phyloP scores from a whole-genome alignment of 495 filamentous ascomycete genomes.

The Terfezia boudieri region DNA sequence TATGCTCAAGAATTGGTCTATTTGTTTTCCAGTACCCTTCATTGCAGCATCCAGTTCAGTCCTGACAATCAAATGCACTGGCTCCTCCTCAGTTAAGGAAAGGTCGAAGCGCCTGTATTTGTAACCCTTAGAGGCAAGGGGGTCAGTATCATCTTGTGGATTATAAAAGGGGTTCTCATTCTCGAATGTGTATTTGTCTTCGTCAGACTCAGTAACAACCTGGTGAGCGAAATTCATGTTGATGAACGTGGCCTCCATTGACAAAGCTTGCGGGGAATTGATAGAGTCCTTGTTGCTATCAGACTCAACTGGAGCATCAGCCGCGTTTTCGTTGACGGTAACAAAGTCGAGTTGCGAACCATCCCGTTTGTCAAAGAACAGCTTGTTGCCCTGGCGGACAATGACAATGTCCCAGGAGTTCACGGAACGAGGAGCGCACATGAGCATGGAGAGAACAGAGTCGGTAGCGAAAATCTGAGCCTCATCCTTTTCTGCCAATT shows the following conservation, averaged over 20 bases:
- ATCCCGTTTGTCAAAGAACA: conserved; percentile 96
- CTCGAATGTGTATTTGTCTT: conserved; percentile 52
- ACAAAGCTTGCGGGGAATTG: conserved; percentile 74
- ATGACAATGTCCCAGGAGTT: conserved; percentile 98
- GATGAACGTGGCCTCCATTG: conserved; percentile 95
- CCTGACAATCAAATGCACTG: conserved; percentile 73
- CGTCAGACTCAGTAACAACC: conserved; percentile 61
- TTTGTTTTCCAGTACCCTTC: conserved; percentile 73
- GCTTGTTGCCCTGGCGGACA: conserved; percentile 68
- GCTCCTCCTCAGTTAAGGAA: conserved; percentile 76
- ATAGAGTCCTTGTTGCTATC: conserved; percentile 87
- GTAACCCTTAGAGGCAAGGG: conserved; percentile 86
- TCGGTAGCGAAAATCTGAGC: conserved; percentile 94
- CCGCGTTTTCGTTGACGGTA: conserved; percentile 97
- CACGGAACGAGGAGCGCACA: conserved; percentile 86
- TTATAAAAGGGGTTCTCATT: conserved; percentile 97
- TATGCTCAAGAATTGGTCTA: conserved; percentile 73
- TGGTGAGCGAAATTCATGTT: conserved; percentile 98
- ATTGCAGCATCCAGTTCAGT: conserved; percentile 91
- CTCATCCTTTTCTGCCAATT: conserved; percentile 87
- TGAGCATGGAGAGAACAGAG: conserved; percentile 93
- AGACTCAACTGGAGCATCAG: conserved; percentile 77
- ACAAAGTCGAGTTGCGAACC: conserved; percentile 86
- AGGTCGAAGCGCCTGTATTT: conserved; percentile 95
- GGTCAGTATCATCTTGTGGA: conserved; percentile 71